A percentile compares a stretch with the other conserved stretches of the same genome.
Conservation (phyloP, 495 filamentous ascomycete genomes). For the Platismatia glauca region DNA sequence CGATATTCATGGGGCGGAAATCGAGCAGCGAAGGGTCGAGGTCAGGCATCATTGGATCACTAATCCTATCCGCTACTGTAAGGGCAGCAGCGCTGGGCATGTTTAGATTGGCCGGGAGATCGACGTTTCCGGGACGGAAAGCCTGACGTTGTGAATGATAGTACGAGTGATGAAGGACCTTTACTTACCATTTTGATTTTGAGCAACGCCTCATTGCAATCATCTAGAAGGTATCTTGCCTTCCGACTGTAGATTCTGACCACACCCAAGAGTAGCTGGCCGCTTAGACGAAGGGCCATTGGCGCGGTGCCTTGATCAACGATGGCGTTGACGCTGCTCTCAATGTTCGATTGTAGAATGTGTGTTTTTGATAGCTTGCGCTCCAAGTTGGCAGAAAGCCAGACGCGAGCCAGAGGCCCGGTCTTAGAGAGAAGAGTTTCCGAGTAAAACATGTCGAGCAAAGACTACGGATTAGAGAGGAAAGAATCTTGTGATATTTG, state of each 20-base stretch:
- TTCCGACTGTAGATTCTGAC: conserved; percentile 96
- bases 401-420: conserved; percentile 89
- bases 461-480: conserved; percentile 11
- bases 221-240: conserved; percentile 88
- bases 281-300: conserved; percentile 87
- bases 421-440: conserved; percentile 93
- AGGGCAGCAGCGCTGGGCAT: conserved; percentile 37
- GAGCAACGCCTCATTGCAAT: conserved; percentile 92
- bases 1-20: conserved; percentile 53
- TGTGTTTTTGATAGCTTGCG: conserved; percentile 94
- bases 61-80: conserved; percentile 27
- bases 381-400: conserved; percentile 95
- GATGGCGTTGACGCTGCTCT: conserved; percentile 87
- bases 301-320: conserved; percentile 89
- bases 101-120: conserved; percentile 39
- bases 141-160: conserved; percentile 28
- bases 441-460: conserved; percentile 85
- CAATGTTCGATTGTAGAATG: conserved; percentile 83
- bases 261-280: conserved; percentile 87
- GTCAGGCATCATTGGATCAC: conserved; percentile 35
- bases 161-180: neutral
- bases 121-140: conserved; percentile 47
- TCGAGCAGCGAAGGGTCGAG: conserved; percentile 68
- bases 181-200: conserved; percentile 91
- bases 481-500: conserved; percentile 16